Base-by-base conservation (phyloP, 805 yeast genomes). In the Ogataea chonburiensis region DNA sequence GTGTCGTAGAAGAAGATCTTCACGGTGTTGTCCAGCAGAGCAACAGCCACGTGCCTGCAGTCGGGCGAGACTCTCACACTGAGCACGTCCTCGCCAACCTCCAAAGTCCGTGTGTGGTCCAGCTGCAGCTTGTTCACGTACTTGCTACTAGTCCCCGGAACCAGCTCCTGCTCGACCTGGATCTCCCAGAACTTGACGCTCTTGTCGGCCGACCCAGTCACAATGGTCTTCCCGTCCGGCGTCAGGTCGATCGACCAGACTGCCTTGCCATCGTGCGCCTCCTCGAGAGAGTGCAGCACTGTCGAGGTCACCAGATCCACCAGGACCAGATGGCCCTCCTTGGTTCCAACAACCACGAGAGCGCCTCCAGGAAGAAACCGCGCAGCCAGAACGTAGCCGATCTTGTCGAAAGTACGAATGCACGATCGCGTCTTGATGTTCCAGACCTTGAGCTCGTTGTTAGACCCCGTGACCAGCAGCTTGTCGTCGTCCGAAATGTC, bases 181-280 rank as follows among this genome's bases (percentile, higher is more conserved):
- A 93, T 77, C 31, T 81, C 77, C 98, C 98, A 93, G 57, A 88
- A 87, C 56, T 86, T 87, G 26, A 91, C 82, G 4, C 76, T 64
- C 56, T 89, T 89, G 60, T 93, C 99, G 24, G 95, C 94, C 21
- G 97, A 91, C 7, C 97, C 98, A 3, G 97, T 85, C 0, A 89
- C 79, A 31, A 93, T 66, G 1, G 81, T 71, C 49, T 77, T 81
- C 11, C 98, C 98, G 61, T 91, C 95, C 10, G 82, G 75, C 3
- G 91, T 77, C 21, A 93, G 58, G 57, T 91, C 96, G 49, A 93
- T 67, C 1, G 95, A 81, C 97, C 97, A 93, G 32, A 93, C 75
- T 1, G 96, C 86, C 31, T 55, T 53, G 18, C 79, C 81, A 7
- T 72, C 75, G 55, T 86, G 95, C 0, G 95, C 97, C 21, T 66